These are phyloP conservation scores for Colletotrichum coccodes DNA, from an alignment of 2,329 filamentous ascomycete genomes.

Conservation along the genomic window DNA sequence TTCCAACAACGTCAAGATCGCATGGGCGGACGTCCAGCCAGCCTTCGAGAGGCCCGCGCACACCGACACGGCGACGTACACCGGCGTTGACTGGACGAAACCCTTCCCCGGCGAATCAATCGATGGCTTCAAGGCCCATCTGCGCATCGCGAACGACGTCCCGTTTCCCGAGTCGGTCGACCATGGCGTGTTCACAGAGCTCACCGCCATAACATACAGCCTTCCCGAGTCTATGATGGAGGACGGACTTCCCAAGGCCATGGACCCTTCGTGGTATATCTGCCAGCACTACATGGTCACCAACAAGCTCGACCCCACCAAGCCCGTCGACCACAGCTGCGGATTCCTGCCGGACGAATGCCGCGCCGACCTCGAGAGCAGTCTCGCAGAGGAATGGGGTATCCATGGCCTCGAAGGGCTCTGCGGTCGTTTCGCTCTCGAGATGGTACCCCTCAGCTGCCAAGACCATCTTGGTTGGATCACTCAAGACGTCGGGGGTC, in stretches of 20 bases:
- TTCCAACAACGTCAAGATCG: not conserved
- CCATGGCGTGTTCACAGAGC: not conserved
- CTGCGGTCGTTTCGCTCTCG: not conserved
- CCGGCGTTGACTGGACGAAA: not conserved
- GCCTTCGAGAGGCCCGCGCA: not conserved
- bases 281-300: slow-evolving; percentile 13
- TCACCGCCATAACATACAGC: not conserved
- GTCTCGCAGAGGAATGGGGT: not conserved
- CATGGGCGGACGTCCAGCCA: not conserved
- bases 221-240: not conserved
- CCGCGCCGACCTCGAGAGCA: not conserved
- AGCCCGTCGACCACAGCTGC: not conserved
- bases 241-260: not conserved
- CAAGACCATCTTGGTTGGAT: not conserved
- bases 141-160: not conserved
- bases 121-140: not conserved
- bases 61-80: not conserved
- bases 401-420: not conserved
- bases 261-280: not conserved
- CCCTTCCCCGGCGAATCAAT: not conserved
- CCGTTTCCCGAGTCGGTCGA: not conserved
- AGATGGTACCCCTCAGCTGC: not conserved
- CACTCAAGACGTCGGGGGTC: not conserved
- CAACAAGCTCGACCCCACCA: not conserved
- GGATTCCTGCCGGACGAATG: not conserved